These are phyloP conservation scores for Nothophytophthora sp. DNA, from an alignment of 352 stramenopile species.

Conservation along the genomic window DNA sequence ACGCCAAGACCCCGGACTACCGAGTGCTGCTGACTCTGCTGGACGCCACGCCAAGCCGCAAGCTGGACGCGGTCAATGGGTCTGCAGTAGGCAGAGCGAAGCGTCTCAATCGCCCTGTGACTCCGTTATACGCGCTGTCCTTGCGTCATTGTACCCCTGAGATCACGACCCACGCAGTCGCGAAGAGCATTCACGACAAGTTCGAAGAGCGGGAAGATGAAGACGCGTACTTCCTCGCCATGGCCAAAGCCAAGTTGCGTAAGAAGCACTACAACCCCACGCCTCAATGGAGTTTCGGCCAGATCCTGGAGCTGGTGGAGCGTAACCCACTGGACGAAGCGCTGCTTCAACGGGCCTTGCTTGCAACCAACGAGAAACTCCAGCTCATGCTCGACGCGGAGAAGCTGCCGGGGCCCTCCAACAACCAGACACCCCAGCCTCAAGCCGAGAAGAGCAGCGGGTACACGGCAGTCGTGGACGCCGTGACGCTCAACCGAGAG, in stretches of 20 bases:
- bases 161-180: slow-evolving; percentile 20
- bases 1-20: slow-evolving; percentile 25
- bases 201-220: slow-evolving; percentile 60
- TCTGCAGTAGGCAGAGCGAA: slow-evolving; percentile 4
- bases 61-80: not conserved
- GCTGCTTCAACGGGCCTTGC: slow-evolving; percentile 51
- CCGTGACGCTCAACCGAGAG: slow-evolving; percentile 48
- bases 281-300: slow-evolving; percentile 38
- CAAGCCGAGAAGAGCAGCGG: slow-evolving; percentile 12
- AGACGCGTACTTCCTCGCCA: slow-evolving; percentile 49
- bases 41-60: slow-evolving; percentile 31
- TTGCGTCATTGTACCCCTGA: slow-evolving; percentile 30
- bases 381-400: slow-evolving; percentile 20
- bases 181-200: slow-evolving; percentile 32
- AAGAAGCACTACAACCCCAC: slow-evolving; percentile 54
- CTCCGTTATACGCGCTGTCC: slow-evolving; percentile 52
- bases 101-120: slow-evolving; percentile 21
- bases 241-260: slow-evolving; percentile 61
- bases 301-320: slow-evolving; percentile 61
- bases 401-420: slow-evolving; percentile 7
- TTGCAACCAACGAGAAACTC: slow-evolving; percentile 67
- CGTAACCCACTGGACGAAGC: slow-evolving; percentile 63
- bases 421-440: no score
- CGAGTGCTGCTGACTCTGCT: slow-evolving; percentile 38
- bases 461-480: slow-evolving; percentile 32